Conservation (phyloP, 805 yeast species). For the Metschnikowia amazonensis region DNA sequence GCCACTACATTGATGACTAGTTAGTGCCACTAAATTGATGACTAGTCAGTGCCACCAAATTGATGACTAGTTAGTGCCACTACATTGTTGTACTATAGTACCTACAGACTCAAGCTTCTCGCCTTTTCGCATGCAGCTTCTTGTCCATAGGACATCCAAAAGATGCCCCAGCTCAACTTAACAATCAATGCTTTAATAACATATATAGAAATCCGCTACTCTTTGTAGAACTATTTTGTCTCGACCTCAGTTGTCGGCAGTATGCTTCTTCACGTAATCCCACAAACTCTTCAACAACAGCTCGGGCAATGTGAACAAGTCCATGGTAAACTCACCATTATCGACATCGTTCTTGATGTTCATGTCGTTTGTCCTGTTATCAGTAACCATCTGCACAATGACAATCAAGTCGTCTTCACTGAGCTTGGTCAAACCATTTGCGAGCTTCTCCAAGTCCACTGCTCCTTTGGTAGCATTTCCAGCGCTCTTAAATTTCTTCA, state of each 20-base stretch:
- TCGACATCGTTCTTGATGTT: slow-evolving; percentile 93
- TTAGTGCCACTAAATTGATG: too few species aligned
- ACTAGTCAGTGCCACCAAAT: too few species aligned
- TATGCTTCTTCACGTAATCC: slow-evolving; percentile 85
- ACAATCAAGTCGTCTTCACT: slow-evolving; percentile 90
- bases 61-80: too few species aligned
- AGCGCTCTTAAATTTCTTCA: slow-evolving; percentile 50
- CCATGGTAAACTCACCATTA: slow-evolving; percentile 96
- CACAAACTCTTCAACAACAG: slow-evolving; percentile 84
- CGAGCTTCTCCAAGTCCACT: slow-evolving; percentile 85
- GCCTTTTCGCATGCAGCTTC: neutral
- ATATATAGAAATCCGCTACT: neutral
- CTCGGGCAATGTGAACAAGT: slow-evolving; percentile 89
- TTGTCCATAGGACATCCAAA: neutral
- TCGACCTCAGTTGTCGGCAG: slow-evolving; percentile 21
- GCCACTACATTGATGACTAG: too few species aligned
- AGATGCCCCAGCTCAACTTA: neutral
- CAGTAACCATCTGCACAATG: slow-evolving; percentile 96
- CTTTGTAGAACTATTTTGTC: neutral
- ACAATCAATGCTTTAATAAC: slow-evolving; percentile 4
- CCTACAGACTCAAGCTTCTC: neutral
- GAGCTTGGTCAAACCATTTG: slow-evolving; percentile 82
- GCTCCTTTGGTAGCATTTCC: slow-evolving; percentile 60
- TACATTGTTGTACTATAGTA: neutral
- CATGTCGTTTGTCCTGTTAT: slow-evolving; percentile 92